Conservation (phyloP, 208 protist species). For the Acanthamoeba lugdunensis region DNA sequence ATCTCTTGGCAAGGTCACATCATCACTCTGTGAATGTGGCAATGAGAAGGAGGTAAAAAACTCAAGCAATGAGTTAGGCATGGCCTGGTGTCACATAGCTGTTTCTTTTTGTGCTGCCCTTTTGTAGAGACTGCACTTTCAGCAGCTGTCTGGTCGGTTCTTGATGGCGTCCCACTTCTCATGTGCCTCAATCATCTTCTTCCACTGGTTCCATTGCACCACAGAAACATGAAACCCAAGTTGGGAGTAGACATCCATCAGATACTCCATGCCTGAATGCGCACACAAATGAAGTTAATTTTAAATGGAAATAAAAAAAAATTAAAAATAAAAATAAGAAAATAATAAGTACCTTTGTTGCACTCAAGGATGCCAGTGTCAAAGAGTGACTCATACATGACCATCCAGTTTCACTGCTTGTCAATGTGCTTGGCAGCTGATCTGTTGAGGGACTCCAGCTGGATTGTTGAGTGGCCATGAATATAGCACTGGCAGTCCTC, state of each 20-base stretch:
- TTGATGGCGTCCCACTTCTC: not conserved
- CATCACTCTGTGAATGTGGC: not conserved
- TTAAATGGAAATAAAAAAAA: not conserved
- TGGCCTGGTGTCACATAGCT: not conserved
- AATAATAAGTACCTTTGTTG: constrained; percentile 27
- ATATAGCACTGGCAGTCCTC: constrained; percentile 2
- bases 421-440: not conserved
- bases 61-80: not conserved
- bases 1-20: not conserved
- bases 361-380: constrained; percentile 5
- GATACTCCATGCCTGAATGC: not conserved
- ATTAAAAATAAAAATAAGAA: not conserved
- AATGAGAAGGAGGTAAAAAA: not conserved
- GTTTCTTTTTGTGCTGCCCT: not conserved
- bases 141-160: not conserved
- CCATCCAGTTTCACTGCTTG: constrained; percentile 3
- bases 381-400: constrained; percentile 23
- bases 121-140: not conserved
- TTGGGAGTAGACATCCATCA: not conserved
- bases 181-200: not conserved
- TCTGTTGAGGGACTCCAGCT: constrained; percentile 28
- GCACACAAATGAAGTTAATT: not conserved
- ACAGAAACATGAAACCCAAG: not conserved
- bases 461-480: constrained; percentile 29
- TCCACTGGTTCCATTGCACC: not conserved